Base-by-base conservation (phyloP, 2,329 filamentous ascomycete genomes). In the Phyllosticta capitalensis region DNA sequence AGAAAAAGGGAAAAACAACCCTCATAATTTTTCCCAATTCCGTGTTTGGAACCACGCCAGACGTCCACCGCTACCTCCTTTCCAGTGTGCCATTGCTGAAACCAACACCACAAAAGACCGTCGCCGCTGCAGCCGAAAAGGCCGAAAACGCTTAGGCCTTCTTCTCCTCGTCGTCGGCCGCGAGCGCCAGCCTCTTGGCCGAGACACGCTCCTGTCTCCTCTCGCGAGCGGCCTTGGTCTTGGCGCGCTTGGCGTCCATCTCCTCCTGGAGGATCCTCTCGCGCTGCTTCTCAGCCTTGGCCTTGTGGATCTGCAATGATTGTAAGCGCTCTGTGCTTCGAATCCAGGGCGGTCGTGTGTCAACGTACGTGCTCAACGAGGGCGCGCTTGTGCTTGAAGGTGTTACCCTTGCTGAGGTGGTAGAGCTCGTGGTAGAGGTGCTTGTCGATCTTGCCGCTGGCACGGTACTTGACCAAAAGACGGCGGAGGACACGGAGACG, bases 361-460 rank as follows among this genome's bases (percentile, higher is more conserved):
- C 59, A 73, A 90, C 94, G 76, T 95, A 99, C 94, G 84, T 99
- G 94, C 87, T 99, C 94, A 78, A 99, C 91, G 74, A 99, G 88
- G 76, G 92, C 94, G 82, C 94, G 89, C 92, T 97, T 99, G 90
- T 99, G 94, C 92, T 99, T 99, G 89, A 99, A 99, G 79, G 94
- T 92, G 88, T 99, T 99, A 95, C 94, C 95, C 92, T 99, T 99
- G 88, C 89, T 94, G 78, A 95, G 84, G 81, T 96, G 94, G 87
- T 99, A 99, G 71, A 99, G 90, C 84, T 97, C 92, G 87, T 99
- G 94, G 87, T 99, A 99, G 65, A 99, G 91, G 86, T 99, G 94
- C 88, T 99, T 99, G 84, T 99, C 94, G 79, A 99, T 99, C 89
- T 99, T 99, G 81, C 95, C 95, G 75, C 89, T 89, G 79, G 92